A percentile compares a stretch with the other conserved stretches of the same genome.
Conservation (phyloP, 331 rosid genomes). For the Quercus lobata region DNA sequence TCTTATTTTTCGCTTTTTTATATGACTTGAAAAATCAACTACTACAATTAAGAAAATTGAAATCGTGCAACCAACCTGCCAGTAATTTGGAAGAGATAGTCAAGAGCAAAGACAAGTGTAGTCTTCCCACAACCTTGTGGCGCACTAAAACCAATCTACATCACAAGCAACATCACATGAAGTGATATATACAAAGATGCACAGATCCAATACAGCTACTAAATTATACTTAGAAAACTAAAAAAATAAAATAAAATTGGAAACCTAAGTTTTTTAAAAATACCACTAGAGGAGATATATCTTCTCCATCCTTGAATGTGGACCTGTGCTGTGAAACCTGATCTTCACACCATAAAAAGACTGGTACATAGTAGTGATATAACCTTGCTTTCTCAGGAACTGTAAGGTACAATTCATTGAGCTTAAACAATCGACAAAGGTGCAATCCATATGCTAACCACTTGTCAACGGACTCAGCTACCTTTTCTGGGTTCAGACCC, state of each 20-base stretch:
- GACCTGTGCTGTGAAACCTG: constrained; percentile 65
- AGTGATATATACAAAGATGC: not conserved
- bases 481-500: constrained; percentile 49
- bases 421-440: constrained; percentile 64
- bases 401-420: constrained; percentile 59
- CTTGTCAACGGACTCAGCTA: constrained; percentile 73
- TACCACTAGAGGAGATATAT: constrained; percentile 84
- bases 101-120: constrained; percentile 89
- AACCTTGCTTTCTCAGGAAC: constrained; percentile 80
- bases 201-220: not conserved
- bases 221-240: not conserved
- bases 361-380: constrained; percentile 85
- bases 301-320: constrained; percentile 57
- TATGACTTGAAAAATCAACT: constrained; percentile 14
- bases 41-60: not conserved
- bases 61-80: constrained; percentile 47
- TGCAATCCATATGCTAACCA: constrained; percentile 65
- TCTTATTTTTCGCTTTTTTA: constrained; percentile 5
- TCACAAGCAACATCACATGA: not conserved
- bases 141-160: constrained; percentile 93
- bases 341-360: constrained; percentile 88
- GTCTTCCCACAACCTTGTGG: constrained; percentile 99
- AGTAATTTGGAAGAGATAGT: constrained; percentile 56
- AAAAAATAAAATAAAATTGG: not conserved
- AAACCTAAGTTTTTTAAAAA: not conserved